Percentiles rank a stretch among this genome's conserved stretches.
Evolutionary conservation across 805 yeast species (phyloP).

Genomic region (Wickerhamiella nectarea): DNA sequence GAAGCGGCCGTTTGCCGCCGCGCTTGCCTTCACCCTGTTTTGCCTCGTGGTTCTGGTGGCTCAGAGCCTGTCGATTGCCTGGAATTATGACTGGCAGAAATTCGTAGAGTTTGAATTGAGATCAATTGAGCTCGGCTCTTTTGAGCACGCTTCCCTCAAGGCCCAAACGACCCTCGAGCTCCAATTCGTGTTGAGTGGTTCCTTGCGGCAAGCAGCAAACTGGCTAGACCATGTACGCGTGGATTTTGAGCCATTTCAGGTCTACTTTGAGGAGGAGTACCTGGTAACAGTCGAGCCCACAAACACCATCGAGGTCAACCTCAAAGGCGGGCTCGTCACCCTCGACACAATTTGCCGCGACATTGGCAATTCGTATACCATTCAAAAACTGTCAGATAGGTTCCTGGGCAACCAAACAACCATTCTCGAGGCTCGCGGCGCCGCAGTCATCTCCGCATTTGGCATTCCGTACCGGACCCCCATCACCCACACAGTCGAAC

Average conservation of each 20-base stretch:
- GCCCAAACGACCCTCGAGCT: background rate
- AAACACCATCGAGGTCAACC: background rate
- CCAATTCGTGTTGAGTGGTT: background rate
- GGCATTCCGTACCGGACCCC: slow-evolving; percentile 13
- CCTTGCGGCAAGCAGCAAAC: background rate
- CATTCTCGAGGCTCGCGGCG: slow-evolving; percentile 10
- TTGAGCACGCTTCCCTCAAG: background rate
- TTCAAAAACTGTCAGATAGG: slow-evolving; percentile 8
- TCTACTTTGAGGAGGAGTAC: background rate
- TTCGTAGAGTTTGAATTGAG: background rate
- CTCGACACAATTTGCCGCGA: slow-evolving; percentile 8
- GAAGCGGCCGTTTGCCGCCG: slow-evolving; percentile 4
- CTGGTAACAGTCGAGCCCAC: background rate
- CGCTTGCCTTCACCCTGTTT: slow-evolving; percentile 7
- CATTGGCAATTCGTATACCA: slow-evolving; percentile 14
- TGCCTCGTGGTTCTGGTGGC: slow-evolving; percentile 2
- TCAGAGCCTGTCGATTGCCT: background rate
- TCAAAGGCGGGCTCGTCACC: background rate
- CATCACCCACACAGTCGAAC: slow-evolving; percentile 1
- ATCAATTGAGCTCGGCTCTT: background rate
- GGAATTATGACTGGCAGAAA: background rate
- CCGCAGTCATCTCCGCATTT: slow-evolving; percentile 10
- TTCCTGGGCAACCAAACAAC: slow-evolving; percentile 2
- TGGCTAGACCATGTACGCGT: background rate
- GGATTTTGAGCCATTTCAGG: background rate